A percentile compares a stretch with the other conserved stretches of the same genome.
phyloP scores from a whole-genome alignment of 345 rosid genomes.

The Anastatica hierochuntica region DNA sequence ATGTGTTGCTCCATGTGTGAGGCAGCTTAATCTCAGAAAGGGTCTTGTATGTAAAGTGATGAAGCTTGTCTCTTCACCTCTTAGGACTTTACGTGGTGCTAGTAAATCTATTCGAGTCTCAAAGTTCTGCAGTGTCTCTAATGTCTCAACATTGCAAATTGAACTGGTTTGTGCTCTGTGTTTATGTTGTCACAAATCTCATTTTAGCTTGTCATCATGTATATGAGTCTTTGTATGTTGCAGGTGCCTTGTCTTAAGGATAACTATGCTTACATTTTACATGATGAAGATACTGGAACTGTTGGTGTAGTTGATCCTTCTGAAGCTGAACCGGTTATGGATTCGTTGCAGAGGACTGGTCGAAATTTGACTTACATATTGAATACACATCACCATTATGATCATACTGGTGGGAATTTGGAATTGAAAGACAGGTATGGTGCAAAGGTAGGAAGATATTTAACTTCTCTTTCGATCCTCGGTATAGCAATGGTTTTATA shows the following conservation, averaged over 20 bases:
- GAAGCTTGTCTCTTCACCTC: slow-evolving; percentile 54
- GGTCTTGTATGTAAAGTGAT: slow-evolving; percentile 56
- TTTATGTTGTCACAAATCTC: background rate
- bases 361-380: slow-evolving; percentile 77
- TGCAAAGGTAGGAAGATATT: slow-evolving; percentile 64
- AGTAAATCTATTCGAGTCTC: slow-evolving; percentile 59
- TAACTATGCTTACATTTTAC: slow-evolving; percentile 86
- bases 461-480: background rate
- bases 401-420: slow-evolving; percentile 89
- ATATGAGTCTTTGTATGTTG: too few relatives aligned
- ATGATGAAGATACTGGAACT: slow-evolving; percentile 89
- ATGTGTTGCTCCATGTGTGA: slow-evolving; percentile 48
- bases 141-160: slow-evolving; percentile 59
- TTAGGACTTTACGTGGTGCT: slow-evolving; percentile 53
- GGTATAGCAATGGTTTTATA: too few relatives aligned
- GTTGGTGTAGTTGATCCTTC: slow-evolving; percentile 98
- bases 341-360: slow-evolving; percentile 57
- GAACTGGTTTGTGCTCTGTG: slow-evolving; percentile 45
- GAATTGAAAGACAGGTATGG: slow-evolving; percentile 95
- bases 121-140: slow-evolving; percentile 73
- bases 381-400: slow-evolving; percentile 91
- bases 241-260: slow-evolving; percentile 92
- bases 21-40: slow-evolving; percentile 76
- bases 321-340: slow-evolving; percentile 74
- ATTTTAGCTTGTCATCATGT: too few relatives aligned